Conservation (phyloP, 2,329 filamentous ascomycete genomes). For the Hypoxylon sp. region DNA sequence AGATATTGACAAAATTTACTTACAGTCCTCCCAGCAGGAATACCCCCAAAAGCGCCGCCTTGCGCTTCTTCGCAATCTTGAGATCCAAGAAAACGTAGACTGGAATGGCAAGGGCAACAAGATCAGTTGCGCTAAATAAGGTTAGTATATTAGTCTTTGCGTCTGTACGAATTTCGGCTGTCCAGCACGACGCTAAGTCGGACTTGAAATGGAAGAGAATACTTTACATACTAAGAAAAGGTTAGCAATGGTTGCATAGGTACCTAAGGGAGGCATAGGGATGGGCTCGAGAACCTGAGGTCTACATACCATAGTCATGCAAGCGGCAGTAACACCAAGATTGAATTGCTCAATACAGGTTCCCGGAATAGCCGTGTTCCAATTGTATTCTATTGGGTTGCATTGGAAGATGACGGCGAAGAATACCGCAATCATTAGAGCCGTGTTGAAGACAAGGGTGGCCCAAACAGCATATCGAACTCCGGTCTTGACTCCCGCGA, state of each 20-base stretch:
- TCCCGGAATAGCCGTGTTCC: conserved; percentile 50
- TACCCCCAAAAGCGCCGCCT: conserved; percentile 53
- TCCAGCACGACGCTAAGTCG: not conserved
- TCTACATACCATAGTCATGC: conserved; percentile 50
- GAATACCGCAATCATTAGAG: conserved; percentile 53
- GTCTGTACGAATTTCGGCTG: too few relatives aligned
- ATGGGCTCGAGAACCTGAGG: not conserved
- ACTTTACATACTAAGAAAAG: not conserved
- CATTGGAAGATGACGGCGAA: conserved; percentile 56
- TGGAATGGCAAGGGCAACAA: conserved; percentile 55
- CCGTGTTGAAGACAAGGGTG: conserved; percentile 51
- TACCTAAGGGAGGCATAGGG: too few relatives aligned
- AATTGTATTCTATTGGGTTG: conserved; percentile 51
- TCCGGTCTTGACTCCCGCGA: conserved; percentile 52
- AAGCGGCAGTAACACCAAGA: conserved; percentile 36
- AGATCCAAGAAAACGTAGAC: conserved; percentile 56
- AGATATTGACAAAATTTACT: conserved; percentile 5
- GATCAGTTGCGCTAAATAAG: conserved; percentile 49
- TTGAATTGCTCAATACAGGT: conserved; percentile 46
- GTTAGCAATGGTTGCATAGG: not conserved
- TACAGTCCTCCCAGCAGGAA: conserved; percentile 53
- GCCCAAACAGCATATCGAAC: conserved; percentile 49
- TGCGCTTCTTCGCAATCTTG: conserved; percentile 54
- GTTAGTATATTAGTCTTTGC: not conserved
- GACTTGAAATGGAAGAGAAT: not conserved